Evolutionary conservation across 1,284 basidiomycete genomes (phyloP), one percentile per base, ranked within the genome.

Genomic region (Cryptococcus sp.): DNA sequence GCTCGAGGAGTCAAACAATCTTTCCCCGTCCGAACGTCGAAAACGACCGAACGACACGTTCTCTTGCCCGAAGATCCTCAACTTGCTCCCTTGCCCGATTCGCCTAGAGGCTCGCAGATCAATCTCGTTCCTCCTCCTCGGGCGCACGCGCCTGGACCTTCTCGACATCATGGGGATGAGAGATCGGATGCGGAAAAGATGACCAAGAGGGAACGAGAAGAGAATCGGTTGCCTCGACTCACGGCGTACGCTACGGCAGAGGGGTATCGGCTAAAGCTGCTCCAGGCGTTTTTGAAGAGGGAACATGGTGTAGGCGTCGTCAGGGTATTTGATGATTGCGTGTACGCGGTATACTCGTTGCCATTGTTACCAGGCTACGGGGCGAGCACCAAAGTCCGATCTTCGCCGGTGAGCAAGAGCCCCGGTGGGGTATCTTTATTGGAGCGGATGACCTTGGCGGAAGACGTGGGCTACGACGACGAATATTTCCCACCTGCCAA

Each of bases 301-400:
- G 93, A 97, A 66, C 93, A 97, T 66, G 93, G 92, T 46, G 90
- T 94, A 10, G 78, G 80, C 1, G 90, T 92, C 0, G 69, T 74
- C 4, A 78, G 92, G 48, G 80, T 91, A 1, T 97, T 89, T 63
- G 92, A 97, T 66, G 92, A 97, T 71, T 92, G 91, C 2, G 75
- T 91, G 55, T 97, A 93, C 73, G 87, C 84, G 43, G 88, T 92
- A 56, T 97, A 97, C 63, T 87, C 91, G 65, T 79, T 94, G 1
- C 92, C 92, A 0, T 77, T 97, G 1, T 78, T 97, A 4, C 89
- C 92, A 4, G 92, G 92, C 0, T 97, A 97, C 63, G 87, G 87
- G 0, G 84, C 85, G 1, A 81, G 83, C 32, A 83, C 86, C 5
- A 88, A 87, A 52, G 77, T 97, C 18, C 83, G 92, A 5, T 90